A percentile compares a stretch with the other conserved stretches of the same genome.
Conservation (phyloP, 345 rosid species). For the Linum trigynum region DNA sequence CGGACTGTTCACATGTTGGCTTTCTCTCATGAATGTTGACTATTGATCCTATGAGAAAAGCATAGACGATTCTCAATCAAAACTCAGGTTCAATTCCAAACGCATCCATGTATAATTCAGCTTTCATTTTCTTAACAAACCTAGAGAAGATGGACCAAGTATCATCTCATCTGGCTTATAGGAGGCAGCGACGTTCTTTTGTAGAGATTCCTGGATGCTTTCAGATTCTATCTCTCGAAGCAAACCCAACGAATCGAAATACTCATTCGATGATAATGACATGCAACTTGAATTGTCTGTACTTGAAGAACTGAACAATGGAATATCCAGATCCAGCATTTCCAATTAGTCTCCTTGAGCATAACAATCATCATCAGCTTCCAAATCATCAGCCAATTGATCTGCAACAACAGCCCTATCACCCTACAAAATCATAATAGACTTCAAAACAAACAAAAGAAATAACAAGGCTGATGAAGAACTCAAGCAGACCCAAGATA, state of each 20-base stretch:
- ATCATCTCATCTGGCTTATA: conserved; percentile 19
- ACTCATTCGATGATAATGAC: conserved; percentile 40
- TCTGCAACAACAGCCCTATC: background rate
- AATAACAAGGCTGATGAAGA: background rate
- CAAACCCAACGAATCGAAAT: conserved; percentile 33
- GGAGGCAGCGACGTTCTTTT: conserved; percentile 18
- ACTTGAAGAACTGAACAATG: conserved; percentile 34
- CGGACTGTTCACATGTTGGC: background rate
- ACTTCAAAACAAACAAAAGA: too few relatives aligned
- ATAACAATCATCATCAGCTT: background rate
- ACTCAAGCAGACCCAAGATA: background rate
- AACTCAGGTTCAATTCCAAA: background rate
- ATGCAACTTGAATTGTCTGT: conserved; percentile 46
- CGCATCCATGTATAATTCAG: too few relatives aligned
- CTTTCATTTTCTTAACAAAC: conserved; percentile 7
- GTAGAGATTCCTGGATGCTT: conserved; percentile 1
- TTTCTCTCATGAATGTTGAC: conserved; percentile 9
- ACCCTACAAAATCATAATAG: background rate
- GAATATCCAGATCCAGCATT: conserved; percentile 33
- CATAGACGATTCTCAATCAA: background rate
- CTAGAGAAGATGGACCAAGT: conserved; percentile 25
- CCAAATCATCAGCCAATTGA: background rate
- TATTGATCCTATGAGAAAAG: conserved; percentile 15
- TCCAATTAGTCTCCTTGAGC: conserved; percentile 35
- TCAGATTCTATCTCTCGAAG: conserved; percentile 32